Conservation (phyloP, 257 asterid species). For the Solanum neorickii region DNA sequence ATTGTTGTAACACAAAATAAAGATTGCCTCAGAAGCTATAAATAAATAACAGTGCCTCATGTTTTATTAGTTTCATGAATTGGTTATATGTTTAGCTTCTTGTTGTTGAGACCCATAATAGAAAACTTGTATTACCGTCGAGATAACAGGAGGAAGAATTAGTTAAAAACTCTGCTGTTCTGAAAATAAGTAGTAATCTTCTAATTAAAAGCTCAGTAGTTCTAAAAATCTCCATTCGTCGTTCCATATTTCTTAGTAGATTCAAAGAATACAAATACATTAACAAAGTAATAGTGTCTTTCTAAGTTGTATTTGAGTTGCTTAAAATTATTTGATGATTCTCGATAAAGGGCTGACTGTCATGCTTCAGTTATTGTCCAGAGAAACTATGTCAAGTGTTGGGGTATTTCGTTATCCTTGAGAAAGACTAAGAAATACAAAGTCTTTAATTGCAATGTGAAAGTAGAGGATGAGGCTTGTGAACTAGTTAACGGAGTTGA, state of each 20-base stretch:
- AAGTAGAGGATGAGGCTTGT: slow-evolving; percentile 59
- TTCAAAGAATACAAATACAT: neutral
- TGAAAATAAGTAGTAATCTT: neutral
- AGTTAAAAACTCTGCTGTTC: neutral
- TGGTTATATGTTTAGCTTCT: neutral
- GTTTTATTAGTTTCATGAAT: neutral
- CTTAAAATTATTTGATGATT: neutral
- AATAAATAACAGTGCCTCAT: neutral
- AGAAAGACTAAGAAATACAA: slow-evolving; percentile 5
- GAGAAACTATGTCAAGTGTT: slow-evolving; percentile 18
- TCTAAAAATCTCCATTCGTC: neutral
- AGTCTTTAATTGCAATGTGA: slow-evolving; percentile 30
- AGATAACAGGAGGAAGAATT: neutral
- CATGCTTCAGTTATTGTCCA: slow-evolving; percentile 55
- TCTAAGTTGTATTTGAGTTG: neutral
- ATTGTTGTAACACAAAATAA: neutral
- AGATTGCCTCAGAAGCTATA: neutral
- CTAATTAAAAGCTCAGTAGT: neutral
- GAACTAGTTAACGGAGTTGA: slow-evolving; percentile 68
- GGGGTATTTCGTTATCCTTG: slow-evolving; percentile 1
- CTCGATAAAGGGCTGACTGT: slow-evolving; percentile 10
- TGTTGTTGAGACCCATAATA: neutral
- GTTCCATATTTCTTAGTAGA: neutral
- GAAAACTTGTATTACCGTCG: neutral
- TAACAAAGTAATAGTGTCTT: neutral